phyloP scores from a whole-genome alignment of 176 grass and related monocot genomes.

The Saccharum officinarum region DNA sequence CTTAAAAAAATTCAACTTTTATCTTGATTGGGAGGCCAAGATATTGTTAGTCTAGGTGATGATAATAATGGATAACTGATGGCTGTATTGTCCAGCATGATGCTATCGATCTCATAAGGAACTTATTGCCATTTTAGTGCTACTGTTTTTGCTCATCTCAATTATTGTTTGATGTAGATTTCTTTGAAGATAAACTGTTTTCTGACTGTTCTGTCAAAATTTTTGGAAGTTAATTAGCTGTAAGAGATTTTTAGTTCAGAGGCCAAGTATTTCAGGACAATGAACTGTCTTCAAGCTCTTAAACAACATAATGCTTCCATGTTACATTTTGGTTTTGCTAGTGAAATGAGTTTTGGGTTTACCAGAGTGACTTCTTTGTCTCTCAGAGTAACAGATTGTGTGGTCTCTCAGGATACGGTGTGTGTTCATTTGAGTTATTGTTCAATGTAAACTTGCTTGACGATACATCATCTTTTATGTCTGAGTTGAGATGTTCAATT shows the following conservation, averaged over 20 bases:
- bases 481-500: background rate
- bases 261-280: background rate
- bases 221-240: background rate
- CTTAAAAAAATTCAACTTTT: background rate
- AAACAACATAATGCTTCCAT: background rate
- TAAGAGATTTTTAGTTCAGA: background rate
- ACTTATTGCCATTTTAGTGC: background rate
- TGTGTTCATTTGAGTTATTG: background rate
- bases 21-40: constrained; percentile 2
- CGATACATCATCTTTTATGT: background rate
- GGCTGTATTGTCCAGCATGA: background rate
- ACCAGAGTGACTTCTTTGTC: background rate
- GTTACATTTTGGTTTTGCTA: background rate
- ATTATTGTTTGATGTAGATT: constrained; percentile 2
- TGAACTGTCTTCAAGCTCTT: background rate
- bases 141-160: background rate
- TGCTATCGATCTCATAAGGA: background rate
- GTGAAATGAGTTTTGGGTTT: background rate
- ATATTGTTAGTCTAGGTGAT: background rate
- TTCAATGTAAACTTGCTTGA: constrained; percentile 21
- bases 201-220: background rate
- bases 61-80: constrained; percentile 4
- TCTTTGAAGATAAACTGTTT: constrained; percentile 6
- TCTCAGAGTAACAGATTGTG: background rate
- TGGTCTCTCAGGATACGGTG: background rate